Percentiles rank a stretch among this genome's conserved stretches.
Conservation (phyloP, 495 filamentous ascomycete species). For the Elaphomyces granulatus region DNA sequence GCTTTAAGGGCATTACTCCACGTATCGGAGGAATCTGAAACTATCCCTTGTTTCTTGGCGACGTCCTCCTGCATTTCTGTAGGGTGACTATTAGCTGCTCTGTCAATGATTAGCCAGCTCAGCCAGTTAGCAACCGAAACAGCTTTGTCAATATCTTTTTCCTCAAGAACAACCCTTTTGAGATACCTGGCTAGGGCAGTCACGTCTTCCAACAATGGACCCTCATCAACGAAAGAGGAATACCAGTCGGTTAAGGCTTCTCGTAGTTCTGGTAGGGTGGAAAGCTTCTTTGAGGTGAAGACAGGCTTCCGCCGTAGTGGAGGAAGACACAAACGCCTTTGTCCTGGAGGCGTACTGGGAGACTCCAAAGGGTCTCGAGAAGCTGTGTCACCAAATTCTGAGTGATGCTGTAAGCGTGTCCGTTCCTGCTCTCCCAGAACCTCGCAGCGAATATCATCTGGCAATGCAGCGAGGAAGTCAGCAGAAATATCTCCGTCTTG, state of each 20-base stretch:
- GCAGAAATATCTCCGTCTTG: conserved; percentile 39
- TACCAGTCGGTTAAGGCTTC: conserved; percentile 54
- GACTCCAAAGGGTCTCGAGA: conserved; percentile 6
- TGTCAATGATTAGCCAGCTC: conserved; percentile 50
- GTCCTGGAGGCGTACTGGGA: conserved; percentile 9
- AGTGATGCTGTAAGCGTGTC: conserved; percentile 33
- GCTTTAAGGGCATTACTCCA: conserved; percentile 40
- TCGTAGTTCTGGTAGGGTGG: conserved; percentile 39
- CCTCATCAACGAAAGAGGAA: conserved; percentile 46
- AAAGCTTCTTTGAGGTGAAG: conserved; percentile 50
- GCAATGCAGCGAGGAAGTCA: conserved; percentile 66
- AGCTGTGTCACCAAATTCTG: conserved; percentile 18
- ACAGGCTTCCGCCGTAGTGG: conserved; percentile 42
- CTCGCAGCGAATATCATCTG: conserved; percentile 65
- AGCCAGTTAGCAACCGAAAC: conserved; percentile 56
- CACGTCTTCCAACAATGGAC: conserved; percentile 67
- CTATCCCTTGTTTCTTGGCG: conserved; percentile 8
- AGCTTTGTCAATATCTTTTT: conserved; percentile 63
- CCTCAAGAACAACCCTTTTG: conserved; percentile 49
- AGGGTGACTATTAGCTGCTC: conserved; percentile 7
- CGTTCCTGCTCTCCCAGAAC: conserved; percentile 58
- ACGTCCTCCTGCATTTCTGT: conserved; percentile 2
- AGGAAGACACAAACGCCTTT: conserved; percentile 33
- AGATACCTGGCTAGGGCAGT: conserved; percentile 54
- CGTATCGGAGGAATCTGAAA: conserved; percentile 6